Conservation (phyloP, 2,329 filamentous ascomycete genomes). For the Cercospora citrullina region DNA sequence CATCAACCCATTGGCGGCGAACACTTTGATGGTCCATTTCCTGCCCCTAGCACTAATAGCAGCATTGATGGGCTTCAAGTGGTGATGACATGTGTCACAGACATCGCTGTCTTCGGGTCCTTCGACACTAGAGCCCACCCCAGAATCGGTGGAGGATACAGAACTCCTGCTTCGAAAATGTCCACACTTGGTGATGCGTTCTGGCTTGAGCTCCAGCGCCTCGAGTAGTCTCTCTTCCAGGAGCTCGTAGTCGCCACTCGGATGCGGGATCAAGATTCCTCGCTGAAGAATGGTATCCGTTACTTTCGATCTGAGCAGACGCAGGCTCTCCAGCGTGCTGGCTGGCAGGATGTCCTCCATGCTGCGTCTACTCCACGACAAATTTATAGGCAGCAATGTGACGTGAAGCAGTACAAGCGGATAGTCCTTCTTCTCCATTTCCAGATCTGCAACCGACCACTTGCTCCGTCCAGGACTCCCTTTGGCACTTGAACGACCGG, state of each 20-base stretch:
- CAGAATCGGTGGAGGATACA: conserved; percentile 43
- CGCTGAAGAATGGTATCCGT: conserved; percentile 72
- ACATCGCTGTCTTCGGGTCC: conserved; percentile 23
- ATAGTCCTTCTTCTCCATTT: conserved; percentile 28
- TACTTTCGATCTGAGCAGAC: conserved; percentile 67
- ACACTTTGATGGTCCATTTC: conserved; percentile 80
- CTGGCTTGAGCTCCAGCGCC: conserved; percentile 69
- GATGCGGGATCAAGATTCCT: conserved; percentile 73
- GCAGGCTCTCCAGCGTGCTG: conserved; percentile 60
- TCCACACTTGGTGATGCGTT: conserved; percentile 71
- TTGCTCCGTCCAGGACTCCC: conserved; percentile 52
- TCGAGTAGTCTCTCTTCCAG: conserved; percentile 76
- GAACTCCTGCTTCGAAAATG: conserved; percentile 66
- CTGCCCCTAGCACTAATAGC: conserved; percentile 47
- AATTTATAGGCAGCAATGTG: conserved; percentile 69
- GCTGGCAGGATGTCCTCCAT: conserved; percentile 55
- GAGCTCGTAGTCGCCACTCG: conserved; percentile 75
- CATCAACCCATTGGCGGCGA: conserved; percentile 94
- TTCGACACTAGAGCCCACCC: conserved; percentile 33
- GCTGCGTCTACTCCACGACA: conserved; percentile 57
- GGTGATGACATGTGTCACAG: conserved; percentile 40
- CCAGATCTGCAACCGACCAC: conserved; percentile 19
- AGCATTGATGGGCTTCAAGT: conserved; percentile 40
- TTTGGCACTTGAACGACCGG: conserved; percentile 41
- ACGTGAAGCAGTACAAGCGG: conserved; percentile 77